Percentiles rank a stretch among this genome's conserved stretches.
Conservation (phyloP, 2,329 filamentous ascomycete species). For the Venturia oleaginea region DNA sequence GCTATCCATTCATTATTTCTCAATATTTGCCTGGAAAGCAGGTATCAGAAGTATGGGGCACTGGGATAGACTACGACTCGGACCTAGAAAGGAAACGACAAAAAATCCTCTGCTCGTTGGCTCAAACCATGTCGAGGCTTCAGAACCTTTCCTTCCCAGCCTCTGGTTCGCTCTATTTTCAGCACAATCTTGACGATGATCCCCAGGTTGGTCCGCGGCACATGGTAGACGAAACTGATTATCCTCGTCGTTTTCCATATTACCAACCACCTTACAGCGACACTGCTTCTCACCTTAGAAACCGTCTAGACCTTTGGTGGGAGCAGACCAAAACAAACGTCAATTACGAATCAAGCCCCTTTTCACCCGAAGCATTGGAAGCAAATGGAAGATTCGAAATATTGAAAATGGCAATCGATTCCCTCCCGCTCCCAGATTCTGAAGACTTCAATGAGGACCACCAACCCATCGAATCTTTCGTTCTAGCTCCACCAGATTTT, state of each 20-base stretch:
- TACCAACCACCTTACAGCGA: neutral
- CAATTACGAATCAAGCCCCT: neutral
- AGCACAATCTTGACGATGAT: neutral
- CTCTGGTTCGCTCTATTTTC: conserved; percentile 1
- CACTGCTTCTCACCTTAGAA: neutral
- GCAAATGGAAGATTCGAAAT: neutral
- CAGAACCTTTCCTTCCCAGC: neutral
- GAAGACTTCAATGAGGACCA: neutral
- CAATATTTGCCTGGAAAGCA: conserved; percentile 7
- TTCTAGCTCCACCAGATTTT: conserved; percentile 11
- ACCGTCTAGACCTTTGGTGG: neutral
- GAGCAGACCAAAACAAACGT: neutral
- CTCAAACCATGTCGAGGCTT: conserved; percentile 5
- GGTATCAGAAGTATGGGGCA: conserved; percentile 8
- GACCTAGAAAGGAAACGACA: conserved; percentile 1
- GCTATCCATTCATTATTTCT: conserved; percentile 8
- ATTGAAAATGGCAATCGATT: conserved; percentile 1
- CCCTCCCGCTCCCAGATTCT: neutral
- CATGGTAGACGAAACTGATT: neutral
- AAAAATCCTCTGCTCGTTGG: conserved; percentile 4
- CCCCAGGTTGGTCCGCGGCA: conserved; percentile 3
- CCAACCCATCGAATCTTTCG: conserved; percentile 3
- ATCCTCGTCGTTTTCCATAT: neutral
- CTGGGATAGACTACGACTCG: neutral
- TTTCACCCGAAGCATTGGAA: neutral